A percentile compares a stretch with the other conserved stretches of the same genome.
Conservation (phyloP, 2,329 filamentous ascomycete genomes). For the Thelonectria olida region DNA sequence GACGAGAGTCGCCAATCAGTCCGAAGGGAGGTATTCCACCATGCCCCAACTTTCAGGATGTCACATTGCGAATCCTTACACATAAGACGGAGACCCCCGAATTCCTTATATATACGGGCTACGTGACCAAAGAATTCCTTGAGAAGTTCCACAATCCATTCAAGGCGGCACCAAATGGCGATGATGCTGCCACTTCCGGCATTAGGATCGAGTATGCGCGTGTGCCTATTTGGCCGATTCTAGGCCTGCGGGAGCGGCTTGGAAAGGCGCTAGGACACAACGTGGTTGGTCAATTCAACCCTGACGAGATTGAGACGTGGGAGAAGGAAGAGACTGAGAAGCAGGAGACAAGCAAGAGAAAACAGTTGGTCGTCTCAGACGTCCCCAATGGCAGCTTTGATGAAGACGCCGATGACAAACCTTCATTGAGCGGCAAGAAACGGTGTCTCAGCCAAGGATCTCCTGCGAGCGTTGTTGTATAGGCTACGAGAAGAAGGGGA, state of each 20-base stretch:
- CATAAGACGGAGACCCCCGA: constrained; percentile 58
- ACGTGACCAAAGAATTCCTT: constrained; percentile 59
- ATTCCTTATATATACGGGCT: constrained; percentile 63
- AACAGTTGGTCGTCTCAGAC: constrained; percentile 48
- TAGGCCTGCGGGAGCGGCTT: constrained; percentile 64
- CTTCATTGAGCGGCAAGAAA: constrained; percentile 45
- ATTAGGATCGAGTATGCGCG: constrained; percentile 58
- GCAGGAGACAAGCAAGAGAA: constrained; percentile 42
- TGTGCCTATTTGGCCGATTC: constrained; percentile 63
- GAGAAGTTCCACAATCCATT: constrained; percentile 60
- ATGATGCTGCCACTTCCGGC: constrained; percentile 41
- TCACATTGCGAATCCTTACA: constrained; percentile 61
- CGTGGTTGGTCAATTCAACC: constrained; percentile 55
- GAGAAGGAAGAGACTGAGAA: constrained; percentile 51
- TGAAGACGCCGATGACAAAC: constrained; percentile 47
- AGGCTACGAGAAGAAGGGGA: no score
- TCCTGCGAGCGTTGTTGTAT: constrained; percentile 40
- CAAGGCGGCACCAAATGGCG: constrained; percentile 44
- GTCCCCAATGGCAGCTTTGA: constrained; percentile 54
- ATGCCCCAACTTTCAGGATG: constrained; percentile 53
- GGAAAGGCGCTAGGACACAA: constrained; percentile 62
- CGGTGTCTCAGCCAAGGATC: constrained; percentile 44
- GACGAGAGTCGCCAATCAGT: constrained; percentile 41
- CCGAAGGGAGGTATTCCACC: constrained; percentile 27
- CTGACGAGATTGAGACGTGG: constrained; percentile 56